A percentile compares a stretch with the other conserved stretches of the same genome.
phyloP scores from a whole-genome alignment of 192 early-diverging fungal genomes.

The Chytriomyces sp. region DNA sequence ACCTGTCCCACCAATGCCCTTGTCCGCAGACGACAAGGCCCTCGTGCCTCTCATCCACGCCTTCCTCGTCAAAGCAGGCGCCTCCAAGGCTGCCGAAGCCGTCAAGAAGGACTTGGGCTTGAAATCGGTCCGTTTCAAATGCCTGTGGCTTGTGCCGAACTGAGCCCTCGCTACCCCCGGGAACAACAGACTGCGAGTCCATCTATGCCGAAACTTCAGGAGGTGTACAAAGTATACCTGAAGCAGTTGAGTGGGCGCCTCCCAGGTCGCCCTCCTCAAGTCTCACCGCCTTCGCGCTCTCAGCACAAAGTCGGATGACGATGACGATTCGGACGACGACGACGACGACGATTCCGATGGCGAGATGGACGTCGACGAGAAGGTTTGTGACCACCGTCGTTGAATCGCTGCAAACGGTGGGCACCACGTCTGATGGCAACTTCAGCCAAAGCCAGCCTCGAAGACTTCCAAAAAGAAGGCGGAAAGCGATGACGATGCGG shows the following conservation, averaged over 20 bases:
- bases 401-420: too few species aligned
- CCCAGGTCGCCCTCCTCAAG: neutral
- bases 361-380: neutral
- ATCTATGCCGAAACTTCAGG: neutral
- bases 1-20: neutral
- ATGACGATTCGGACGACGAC: constrained; percentile 15
- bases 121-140: neutral
- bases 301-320: too few species aligned
- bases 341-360: constrained; percentile 1
- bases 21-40: constrained; percentile 18
- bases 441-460: too few species aligned
- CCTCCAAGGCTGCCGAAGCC: constrained; percentile 32
- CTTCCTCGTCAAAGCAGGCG: constrained; percentile 32
- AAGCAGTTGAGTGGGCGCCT: neutral
- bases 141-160: neutral
- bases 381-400: neutral
- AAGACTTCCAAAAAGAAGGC: too few species aligned
- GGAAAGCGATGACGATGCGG: too few species aligned
- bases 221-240: neutral
- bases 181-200: neutral
- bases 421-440: too few species aligned
- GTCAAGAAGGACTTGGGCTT: constrained; percentile 34
- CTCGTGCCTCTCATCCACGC: constrained; percentile 32
- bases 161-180: too few species aligned
- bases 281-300: too few species aligned